Base-by-base conservation (phyloP, 805 yeast genomes). In the Candida railenensis region DNA sequence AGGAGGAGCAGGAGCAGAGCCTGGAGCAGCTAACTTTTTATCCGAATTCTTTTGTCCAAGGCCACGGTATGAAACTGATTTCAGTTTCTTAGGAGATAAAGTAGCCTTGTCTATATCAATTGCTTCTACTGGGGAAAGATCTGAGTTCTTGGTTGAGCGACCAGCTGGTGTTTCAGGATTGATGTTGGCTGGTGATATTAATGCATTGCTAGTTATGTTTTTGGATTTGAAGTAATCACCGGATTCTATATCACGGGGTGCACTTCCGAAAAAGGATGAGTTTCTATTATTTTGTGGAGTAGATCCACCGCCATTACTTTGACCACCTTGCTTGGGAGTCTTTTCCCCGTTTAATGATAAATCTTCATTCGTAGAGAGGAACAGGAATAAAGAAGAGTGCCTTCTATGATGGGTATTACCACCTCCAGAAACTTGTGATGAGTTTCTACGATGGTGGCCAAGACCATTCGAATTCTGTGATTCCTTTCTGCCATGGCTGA, bases 351-450 rank as follows among this genome's bases (percentile, higher is more conserved):
- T 36, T 21, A 37, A 37, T 4, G 34, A 15, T 11, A 40, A 37
- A 9, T 66, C 68, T 20, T 62, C 58, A 44, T 58, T 58, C 5
- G 62, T 65, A 2, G 74, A 63, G 38, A 79, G 59, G 51, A 79
- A 82, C 44, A 81, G 77, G 48, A 82, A 73, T 34, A 83, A 64
- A 0, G 88, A 82, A 0, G 87, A 81, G 48, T 80, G 82, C 50
- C 88, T 75, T 55, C 78, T 77, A 57, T 82, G 87, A 32, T 62
- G 58, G 38, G 58, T 62, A 3, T 56, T 54, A 8, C 54, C 57
- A 3, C 48, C 59, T 16, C 21, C 39, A 22, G 21, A 15, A 9
- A 16, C 22, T 18, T 36, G 39, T 0, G 72, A 62, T 0, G 71
- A 62, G 12, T 59, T 59, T 32, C 70, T 53, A 37, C 67, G 58